These are phyloP conservation scores for Tetragonia tetragonoides DNA, from an alignment of 148 eudicot genomes.

Conservation along the genomic window DNA sequence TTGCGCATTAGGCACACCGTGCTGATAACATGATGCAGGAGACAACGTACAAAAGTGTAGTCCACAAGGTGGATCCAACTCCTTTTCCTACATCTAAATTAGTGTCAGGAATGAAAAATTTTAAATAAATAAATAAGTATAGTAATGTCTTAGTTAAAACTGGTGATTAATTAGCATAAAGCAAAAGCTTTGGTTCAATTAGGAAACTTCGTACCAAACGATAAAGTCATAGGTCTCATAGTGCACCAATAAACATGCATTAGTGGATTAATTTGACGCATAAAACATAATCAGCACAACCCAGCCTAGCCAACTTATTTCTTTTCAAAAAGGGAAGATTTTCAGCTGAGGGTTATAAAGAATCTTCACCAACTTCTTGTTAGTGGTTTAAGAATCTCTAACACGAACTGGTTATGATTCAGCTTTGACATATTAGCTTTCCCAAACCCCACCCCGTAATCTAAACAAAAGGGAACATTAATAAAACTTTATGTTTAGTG, in stretches of 20 bases:
- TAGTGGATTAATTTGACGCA: not conserved
- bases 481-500: too few relatives aligned
- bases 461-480: too few relatives aligned
- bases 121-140: too few relatives aligned
- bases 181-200: not conserved
- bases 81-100: not conserved
- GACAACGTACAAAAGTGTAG: not conserved
- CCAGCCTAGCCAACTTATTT: not conserved
- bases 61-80: not conserved
- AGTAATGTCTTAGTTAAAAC: not conserved
- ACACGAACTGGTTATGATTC: not conserved
- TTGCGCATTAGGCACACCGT: not conserved
- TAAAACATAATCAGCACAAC: not conserved
- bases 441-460: not conserved
- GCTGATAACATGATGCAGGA: slow-evolving; percentile 8
- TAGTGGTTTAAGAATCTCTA: slow-evolving; percentile 1
- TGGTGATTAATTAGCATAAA: slow-evolving; percentile 4
- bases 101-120: not conserved
- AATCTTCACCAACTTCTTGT: slow-evolving; percentile 4
- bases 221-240: too few relatives aligned
- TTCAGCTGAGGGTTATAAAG: not conserved
- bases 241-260: not conserved
- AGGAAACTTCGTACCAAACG: too few relatives aligned
- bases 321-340: not conserved
- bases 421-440: not conserved